These are phyloP conservation scores for Plenodomus biglobosus DNA, from an alignment of 2,329 filamentous ascomycete genomes.

Conservation along the genomic window DNA sequence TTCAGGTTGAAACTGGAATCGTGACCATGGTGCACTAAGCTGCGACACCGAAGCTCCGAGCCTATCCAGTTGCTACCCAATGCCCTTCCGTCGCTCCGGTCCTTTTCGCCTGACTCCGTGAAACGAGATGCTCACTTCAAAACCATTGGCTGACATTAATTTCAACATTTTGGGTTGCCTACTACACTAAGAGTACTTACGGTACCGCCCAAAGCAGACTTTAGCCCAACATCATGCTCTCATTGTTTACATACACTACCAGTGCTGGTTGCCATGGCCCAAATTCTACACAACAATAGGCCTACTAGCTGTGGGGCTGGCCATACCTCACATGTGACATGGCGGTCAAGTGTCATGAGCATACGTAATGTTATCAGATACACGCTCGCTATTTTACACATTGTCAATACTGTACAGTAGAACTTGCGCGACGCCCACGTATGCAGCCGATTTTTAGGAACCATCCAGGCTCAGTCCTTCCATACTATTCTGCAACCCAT, in stretches of 20 bases:
- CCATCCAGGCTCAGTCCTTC: slow-evolving; percentile 13
- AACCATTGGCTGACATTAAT: no score
- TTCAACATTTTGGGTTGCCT: no score
- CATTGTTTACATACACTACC: no score
- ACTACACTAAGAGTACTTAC: no score
- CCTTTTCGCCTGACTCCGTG: not conserved
- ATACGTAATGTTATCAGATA: not conserved
- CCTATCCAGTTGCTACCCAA: slow-evolving; percentile 1
- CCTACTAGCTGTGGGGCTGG: no score
- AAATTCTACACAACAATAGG: no score
- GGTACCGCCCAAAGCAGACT: no score
- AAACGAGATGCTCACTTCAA: not conserved
- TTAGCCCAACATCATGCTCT: no score
- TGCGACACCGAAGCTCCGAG: not conserved
- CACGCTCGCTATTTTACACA: not conserved
- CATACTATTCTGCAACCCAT: slow-evolving; percentile 7
- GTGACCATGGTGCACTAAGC: no score
- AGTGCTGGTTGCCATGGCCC: no score
- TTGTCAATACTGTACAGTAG: slow-evolving; percentile 4
- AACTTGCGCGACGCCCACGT: no score
- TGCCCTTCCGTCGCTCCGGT: slow-evolving; percentile 2
- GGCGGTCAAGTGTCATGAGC: not conserved
- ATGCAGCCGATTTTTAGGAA: slow-evolving; percentile 6
- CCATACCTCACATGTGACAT: not conserved
- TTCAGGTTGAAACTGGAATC: no score